Percentiles rank a stretch among this genome's conserved stretches.
Evolutionary conservation across 495 filamentous ascomycete genomes (phyloP).

Genomic region (Penicillium cataractarum): DNA sequence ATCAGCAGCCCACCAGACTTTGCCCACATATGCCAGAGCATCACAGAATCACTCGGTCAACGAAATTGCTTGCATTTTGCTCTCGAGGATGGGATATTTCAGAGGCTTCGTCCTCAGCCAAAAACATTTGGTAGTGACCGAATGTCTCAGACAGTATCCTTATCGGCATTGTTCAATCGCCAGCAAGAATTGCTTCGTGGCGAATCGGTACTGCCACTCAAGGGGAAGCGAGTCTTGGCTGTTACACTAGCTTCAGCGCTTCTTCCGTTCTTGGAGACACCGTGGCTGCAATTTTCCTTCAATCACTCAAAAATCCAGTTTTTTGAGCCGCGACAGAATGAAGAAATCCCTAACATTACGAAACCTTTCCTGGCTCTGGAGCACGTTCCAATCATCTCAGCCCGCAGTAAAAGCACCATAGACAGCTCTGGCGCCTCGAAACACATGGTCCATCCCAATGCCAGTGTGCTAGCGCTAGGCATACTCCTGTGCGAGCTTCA

Average conservation of each 20-base stretch:
- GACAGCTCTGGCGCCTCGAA: constrained; percentile 20
- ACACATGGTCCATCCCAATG: constrained; percentile 36
- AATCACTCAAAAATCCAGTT: constrained; percentile 40
- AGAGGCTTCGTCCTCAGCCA: constrained; percentile 33
- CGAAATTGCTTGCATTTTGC: constrained; percentile 31
- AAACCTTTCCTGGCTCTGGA: constrained; percentile 35
- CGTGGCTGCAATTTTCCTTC: constrained; percentile 38
- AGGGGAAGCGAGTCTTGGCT: constrained; percentile 35
- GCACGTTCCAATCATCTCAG: constrained; percentile 33
- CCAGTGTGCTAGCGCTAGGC: constrained; percentile 37
- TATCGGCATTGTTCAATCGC: constrained; percentile 32
- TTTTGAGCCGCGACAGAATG: constrained; percentile 30
- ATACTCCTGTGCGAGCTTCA: constrained; percentile 42
- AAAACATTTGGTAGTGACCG: constrained; percentile 31
- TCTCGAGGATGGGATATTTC: constrained; percentile 31
- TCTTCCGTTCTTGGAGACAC: constrained; percentile 36
- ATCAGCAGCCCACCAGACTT: constrained; percentile 21
- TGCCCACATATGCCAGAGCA: constrained; percentile 31
- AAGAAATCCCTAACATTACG: constrained; percentile 34
- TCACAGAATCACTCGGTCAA: constrained; percentile 33
- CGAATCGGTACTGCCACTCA: constrained; percentile 29
- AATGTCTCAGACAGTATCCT: constrained; percentile 30
- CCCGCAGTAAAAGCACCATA: constrained; percentile 19
- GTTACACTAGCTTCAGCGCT: constrained; percentile 33
- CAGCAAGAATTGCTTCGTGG: constrained; percentile 33